Conservation (phyloP, 306 rosid genomes). For the Pyrus bretschneideri region DNA sequence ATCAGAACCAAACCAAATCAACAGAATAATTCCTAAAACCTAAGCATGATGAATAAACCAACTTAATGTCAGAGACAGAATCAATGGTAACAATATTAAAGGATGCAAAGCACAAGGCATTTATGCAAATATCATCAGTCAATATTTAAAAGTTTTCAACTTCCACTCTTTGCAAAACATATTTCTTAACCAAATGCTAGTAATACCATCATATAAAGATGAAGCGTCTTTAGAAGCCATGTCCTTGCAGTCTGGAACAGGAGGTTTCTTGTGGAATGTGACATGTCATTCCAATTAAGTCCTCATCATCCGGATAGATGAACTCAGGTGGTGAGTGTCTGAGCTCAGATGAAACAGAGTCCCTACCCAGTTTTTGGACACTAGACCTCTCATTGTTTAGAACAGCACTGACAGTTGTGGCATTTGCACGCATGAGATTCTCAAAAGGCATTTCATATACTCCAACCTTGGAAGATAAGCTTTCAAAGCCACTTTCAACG, state of each 20-base stretch:
- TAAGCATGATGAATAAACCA: not conserved
- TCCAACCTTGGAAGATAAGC: conserved; percentile 14
- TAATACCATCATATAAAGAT: conserved; percentile 6
- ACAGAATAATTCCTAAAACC: not conserved
- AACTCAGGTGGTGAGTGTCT: conserved; percentile 16
- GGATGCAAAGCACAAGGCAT: not conserved
- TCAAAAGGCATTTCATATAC: conserved; percentile 19
- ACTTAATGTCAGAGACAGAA: not conserved
- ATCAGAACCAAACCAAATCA: not conserved
- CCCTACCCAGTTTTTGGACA: conserved; percentile 20
- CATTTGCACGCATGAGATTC: conserved; percentile 14
- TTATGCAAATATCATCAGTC: not conserved
- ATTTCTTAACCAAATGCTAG: not conserved
- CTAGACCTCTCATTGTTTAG: conserved; percentile 22
- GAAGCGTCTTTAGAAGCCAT: conserved; percentile 21
- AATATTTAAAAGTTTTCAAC: not conserved
- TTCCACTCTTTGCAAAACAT: not conserved
- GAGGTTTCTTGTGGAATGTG: conserved; percentile 25
- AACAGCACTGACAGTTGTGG: conserved; percentile 2
- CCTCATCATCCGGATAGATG: conserved; percentile 20
- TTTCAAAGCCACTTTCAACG: conserved; percentile 12
- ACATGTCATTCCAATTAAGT: conserved; percentile 33
- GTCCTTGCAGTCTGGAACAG: conserved; percentile 25
- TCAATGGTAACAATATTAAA: not conserved
- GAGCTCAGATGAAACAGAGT: conserved; percentile 23